Base-by-base conservation (phyloP, 2,329 filamentous ascomycete species). In the Periconia digitata region DNA sequence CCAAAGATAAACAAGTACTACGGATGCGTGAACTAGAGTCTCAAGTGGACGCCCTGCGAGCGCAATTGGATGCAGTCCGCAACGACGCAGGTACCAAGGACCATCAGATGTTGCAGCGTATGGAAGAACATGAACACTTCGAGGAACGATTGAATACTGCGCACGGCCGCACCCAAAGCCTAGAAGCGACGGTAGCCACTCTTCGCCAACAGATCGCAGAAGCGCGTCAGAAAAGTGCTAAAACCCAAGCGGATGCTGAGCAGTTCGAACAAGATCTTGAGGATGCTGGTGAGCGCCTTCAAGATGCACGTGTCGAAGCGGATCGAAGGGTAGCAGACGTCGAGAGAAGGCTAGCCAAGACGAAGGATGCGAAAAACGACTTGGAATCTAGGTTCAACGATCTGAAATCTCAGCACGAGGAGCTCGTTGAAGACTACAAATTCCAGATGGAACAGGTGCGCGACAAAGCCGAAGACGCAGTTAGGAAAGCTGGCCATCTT, bases 191-290 rank as follows among this genome's bases (percentile, higher is more conserved):
- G 13, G 51, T 64, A 8, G 50, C 56, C 5, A 47, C 56, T 5
- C 57, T 71, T n/a, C 68, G 68, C 24, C 56, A 65, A 36, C 66
- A 70, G 43, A 60, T 71, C 12, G 55, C 61, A 8, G 60, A 70
- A 44, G 60, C 63, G 10, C 65, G 65, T 18, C 65, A 56, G 6
- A 57, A 63, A n/a, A 56, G 40, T 22, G 53, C 63, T 1, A 62
- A 55, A 49, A 50, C 57, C 2, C 56, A 56, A 20, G 53, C 62
- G 12, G 56, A 67, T 34, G 53, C 51, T 17, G 63, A 70, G 46
- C 56, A 59, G 17, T 49, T 62, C n/a, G 50, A 64, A 13, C 52
- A 48, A 8, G 60, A 67, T n/a, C 42, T 66, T 1, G 53, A 63
- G 34, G 59, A 64, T 23, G 53, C 53, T 12, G 59, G 52, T 5